Base-by-base conservation (phyloP, 495 filamentous ascomycete genomes). In the Baudoinia panamericana region DNA sequence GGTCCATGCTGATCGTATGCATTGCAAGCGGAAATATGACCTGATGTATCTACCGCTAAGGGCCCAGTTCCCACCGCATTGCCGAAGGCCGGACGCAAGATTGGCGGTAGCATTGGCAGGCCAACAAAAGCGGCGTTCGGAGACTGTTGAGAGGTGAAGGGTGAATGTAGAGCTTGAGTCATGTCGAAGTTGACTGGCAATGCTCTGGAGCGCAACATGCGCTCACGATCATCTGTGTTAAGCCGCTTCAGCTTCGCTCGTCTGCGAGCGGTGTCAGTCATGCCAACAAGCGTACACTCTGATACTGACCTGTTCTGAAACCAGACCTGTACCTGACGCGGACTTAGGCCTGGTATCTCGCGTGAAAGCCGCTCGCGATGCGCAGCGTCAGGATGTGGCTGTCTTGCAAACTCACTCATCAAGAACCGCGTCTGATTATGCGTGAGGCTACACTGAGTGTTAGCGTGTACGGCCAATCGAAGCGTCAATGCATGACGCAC, bases 311-410 rank as follows among this genome's bases (percentile, higher is more conserved):
- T 76, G 62, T 96, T 96, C 62, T 96, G 88, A 61, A 96, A 96
- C 88, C 88, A 96, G 43, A 96, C 88, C 64, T 96, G 88, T 7
- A 96, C 88, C 57, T 96, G 88, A 43, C 88, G 75, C 28, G 88
- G 84, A 44, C 82, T 94, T 30, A 96, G 64, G 8, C 88, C 88
- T 30, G 88, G 88, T 37, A 96, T 95, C 55, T 95, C 88, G 41
- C 81, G 69, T 23, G 88, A 88, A 36, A 96, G 65, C 23, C 86
- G 70, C 60, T 95, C 86, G 41, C 88, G 73, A 63, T 96, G 86
- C 30, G 84, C 82, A 22, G 88, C 87, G 59, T 96, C 87, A 10
- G 88, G 88, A 63, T 96, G 88, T 16, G 88, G 82, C 53, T 96
- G 85, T 49, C 88, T 84, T 36, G 84, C 82, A 53, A 95, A 96